A percentile compares a stretch with the other conserved stretches of the same genome.
phyloP scores from a whole-genome alignment of 805 yeast genomes.

The Ogataea naganishii region DNA sequence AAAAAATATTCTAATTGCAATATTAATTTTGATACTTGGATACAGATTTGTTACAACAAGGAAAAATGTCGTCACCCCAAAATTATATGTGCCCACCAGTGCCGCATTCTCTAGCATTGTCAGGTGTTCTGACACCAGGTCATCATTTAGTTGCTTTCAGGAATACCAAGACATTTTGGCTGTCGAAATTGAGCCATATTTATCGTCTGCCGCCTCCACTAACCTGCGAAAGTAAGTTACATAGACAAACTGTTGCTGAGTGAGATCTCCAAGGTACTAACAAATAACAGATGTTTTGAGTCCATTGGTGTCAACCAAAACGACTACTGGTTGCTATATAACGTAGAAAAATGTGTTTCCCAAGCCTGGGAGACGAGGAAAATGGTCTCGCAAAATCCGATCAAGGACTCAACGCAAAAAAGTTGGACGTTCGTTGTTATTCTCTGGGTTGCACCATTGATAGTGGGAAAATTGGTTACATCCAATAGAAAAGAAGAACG shows the following conservation, averaged over 20 bases:
- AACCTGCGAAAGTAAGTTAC: not conserved
- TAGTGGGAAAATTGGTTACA: too few relatives aligned
- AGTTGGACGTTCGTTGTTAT: too few relatives aligned
- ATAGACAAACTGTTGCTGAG: too few relatives aligned
- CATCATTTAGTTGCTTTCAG: slow-evolving; percentile 13
- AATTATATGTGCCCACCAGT: not conserved
- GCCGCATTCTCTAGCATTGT: slow-evolving; percentile 6
- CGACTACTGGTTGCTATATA: slow-evolving; percentile 16
- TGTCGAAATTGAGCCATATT: not conserved
- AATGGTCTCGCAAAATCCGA: too few relatives aligned
- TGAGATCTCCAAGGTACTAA: not conserved
- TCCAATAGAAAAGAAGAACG: too few relatives aligned
- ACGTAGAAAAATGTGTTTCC: slow-evolving; percentile 20
- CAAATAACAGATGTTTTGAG: slow-evolving; percentile 10
- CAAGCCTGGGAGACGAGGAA: too few relatives aligned
- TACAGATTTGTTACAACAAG: too few relatives aligned
- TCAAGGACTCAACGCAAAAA: too few relatives aligned
- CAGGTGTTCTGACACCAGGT: slow-evolving; percentile 14
- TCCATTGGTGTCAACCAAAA: slow-evolving; percentile 5
- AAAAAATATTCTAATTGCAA: too few relatives aligned
- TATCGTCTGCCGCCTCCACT: not conserved
- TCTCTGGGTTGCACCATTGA: too few relatives aligned
- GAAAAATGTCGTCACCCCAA: too few relatives aligned
- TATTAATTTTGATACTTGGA: too few relatives aligned
- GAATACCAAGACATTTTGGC: slow-evolving; percentile 7